Evolutionary conservation across 2,329 filamentous ascomycete species (phyloP).

Genomic region (Plenodomus tracheiphilus): DNA sequence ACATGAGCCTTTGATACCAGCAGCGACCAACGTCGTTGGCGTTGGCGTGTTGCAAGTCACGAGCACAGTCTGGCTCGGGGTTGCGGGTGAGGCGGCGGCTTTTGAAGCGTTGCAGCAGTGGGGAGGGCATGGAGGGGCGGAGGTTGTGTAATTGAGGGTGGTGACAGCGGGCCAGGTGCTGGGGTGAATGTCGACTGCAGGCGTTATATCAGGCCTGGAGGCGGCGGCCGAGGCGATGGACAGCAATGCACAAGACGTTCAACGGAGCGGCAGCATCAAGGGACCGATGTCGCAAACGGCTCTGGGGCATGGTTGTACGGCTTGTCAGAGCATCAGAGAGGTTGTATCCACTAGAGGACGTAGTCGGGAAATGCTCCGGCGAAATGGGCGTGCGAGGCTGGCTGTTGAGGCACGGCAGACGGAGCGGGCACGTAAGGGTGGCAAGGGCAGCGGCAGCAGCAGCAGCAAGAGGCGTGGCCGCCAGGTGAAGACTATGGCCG

Average conservation of each 20-base stretch:
- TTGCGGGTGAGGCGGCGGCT: slow-evolving; percentile 38
- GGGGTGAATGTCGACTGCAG: slow-evolving; percentile 28
- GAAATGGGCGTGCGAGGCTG: slow-evolving; percentile 26
- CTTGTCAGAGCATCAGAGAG: slow-evolving; percentile 39
- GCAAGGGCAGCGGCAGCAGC: slow-evolving; percentile 11
- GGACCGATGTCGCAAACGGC: slow-evolving; percentile 45
- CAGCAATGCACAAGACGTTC: slow-evolving; percentile 38
- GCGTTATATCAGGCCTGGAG: slow-evolving; percentile 24
- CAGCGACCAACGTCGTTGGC: slow-evolving; percentile 21
- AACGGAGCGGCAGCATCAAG: slow-evolving; percentile 39
- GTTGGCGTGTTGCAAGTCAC: slow-evolving; percentile 20
- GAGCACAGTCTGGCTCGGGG: slow-evolving; percentile 27
- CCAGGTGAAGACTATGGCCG: slow-evolving; percentile 20
- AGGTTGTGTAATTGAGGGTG: slow-evolving; percentile 22
- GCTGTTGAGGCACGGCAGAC: slow-evolving; percentile 34
- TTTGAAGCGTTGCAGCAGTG: slow-evolving; percentile 41
- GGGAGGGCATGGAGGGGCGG: slow-evolving; percentile 36
- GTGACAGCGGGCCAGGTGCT: slow-evolving; percentile 33
- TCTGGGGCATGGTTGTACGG: slow-evolving; percentile 46
- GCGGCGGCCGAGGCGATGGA: slow-evolving; percentile 6
- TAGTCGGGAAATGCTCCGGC: slow-evolving; percentile 36
- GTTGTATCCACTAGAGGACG: slow-evolving; percentile 46
- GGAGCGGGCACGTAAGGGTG: slow-evolving; percentile 21
- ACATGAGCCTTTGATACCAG: slow-evolving; percentile 42
- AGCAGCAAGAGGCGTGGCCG: slow-evolving; percentile 12